Evolutionary conservation across 192 early-diverging fungal species (phyloP).

Genomic region (Coemansia sp.): DNA sequence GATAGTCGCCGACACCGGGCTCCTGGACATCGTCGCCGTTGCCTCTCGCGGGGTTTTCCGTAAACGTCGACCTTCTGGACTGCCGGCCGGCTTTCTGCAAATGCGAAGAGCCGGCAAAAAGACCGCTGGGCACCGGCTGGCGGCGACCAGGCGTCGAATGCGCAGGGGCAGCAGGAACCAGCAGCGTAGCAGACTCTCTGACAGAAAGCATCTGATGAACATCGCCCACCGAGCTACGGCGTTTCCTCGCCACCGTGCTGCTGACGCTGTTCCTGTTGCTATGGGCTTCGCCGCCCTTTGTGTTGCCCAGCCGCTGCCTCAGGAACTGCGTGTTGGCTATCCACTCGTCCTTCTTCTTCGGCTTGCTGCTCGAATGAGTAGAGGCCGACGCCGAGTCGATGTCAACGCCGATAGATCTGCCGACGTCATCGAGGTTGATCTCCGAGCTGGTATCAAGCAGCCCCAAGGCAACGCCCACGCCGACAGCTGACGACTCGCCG

Average conservation of each 20-base stretch:
- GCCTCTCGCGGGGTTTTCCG: neutral
- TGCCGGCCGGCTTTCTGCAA: neutral
- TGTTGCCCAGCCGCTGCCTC: constrained; percentile 36
- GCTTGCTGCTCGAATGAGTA: constrained; percentile 5
- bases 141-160: neutral
- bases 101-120: neutral
- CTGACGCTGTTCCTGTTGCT: neutral
- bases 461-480: neutral
- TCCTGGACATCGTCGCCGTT: neutral
- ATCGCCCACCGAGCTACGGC: constrained; percentile 25
- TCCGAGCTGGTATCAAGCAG: neutral
- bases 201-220: constrained; percentile 8
- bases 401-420: neutral
- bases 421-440: constrained; percentile 16
- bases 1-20: constrained; percentile 8
- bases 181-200: constrained; percentile 1
- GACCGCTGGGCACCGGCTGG: neutral
- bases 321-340: constrained; percentile 42
- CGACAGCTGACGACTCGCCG: neutral
- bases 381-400: neutral
- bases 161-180: neutral
- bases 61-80: neutral
- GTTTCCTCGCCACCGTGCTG: constrained; percentile 12
- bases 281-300: constrained; percentile 7
- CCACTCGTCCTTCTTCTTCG: constrained; percentile 45